phyloP scores from a whole-genome alignment of 768 basidiomycete species.

The Mycena amicta region DNA sequence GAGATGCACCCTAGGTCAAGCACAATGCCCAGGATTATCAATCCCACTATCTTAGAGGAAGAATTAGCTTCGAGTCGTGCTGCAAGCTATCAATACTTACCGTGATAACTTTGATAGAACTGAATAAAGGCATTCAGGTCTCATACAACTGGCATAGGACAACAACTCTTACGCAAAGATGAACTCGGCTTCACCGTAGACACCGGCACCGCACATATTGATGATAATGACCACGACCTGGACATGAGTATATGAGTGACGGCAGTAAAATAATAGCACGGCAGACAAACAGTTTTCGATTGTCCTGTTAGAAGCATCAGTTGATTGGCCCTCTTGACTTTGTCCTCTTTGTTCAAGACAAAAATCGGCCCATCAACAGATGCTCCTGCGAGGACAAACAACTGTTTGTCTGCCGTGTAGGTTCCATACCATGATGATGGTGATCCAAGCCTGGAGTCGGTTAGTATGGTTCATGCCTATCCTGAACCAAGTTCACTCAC shows the following conservation, averaged over 20 bases:
- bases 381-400: too few species aligned
- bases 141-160: too few species aligned
- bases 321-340: too few species aligned
- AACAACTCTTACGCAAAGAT: too few species aligned
- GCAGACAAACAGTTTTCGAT: too few species aligned
- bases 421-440: slow-evolving; percentile 38
- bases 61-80: neutral
- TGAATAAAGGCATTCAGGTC: too few species aligned
- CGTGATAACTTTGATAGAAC: slow-evolving; percentile 91
- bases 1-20: slow-evolving; percentile 88
- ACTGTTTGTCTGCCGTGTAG: neutral
- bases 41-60: slow-evolving; percentile 53
- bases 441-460: slow-evolving; percentile 57
- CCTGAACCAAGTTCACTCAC: slow-evolving; percentile 23
- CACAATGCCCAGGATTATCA: slow-evolving; percentile 70
- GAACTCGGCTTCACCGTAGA: slow-evolving; percentile 86
- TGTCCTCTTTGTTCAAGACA: too few species aligned
- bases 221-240: slow-evolving; percentile 75
- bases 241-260: slow-evolving; percentile 25
- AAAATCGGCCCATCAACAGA: too few species aligned
- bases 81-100: neutral
- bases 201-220: slow-evolving; percentile 76
- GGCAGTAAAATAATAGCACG: too few species aligned
- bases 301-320: neutral
- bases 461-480: neutral